phyloP scores from a whole-genome alignment of 305 asterid species.

The Caryopteris hybrid region DNA sequence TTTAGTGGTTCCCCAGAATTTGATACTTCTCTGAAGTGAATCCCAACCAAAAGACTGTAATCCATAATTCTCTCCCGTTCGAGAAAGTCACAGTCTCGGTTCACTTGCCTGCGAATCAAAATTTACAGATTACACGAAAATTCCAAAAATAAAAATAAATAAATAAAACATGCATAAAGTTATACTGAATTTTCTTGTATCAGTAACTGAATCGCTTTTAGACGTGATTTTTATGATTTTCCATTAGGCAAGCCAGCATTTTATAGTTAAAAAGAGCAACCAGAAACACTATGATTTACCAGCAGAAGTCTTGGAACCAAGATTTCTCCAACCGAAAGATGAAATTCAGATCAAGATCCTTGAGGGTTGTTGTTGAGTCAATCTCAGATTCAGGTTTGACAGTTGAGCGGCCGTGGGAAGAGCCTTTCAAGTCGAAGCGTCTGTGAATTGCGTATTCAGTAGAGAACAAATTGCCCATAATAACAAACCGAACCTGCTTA shows the following conservation, averaged over 20 bases:
- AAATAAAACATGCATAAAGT: no score
- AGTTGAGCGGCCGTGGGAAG: slow-evolving; percentile 90
- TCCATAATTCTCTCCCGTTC: slow-evolving; percentile 96
- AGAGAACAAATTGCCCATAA: slow-evolving; percentile 92
- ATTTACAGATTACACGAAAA: not conserved
- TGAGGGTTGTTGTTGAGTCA: slow-evolving; percentile 78
- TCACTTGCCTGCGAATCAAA: slow-evolving; percentile 68
- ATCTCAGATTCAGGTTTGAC: slow-evolving; percentile 67
- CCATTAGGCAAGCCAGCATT: no score
- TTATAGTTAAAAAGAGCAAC: not conserved
- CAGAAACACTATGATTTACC: slow-evolving; percentile 28
- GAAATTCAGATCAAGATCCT: slow-evolving; percentile 90
- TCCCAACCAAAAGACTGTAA: slow-evolving; percentile 87
- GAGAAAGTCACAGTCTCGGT: slow-evolving; percentile 87
- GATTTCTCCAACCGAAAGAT: slow-evolving; percentile 66
- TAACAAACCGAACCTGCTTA: slow-evolving; percentile 83
- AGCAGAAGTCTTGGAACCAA: slow-evolving; percentile 76
- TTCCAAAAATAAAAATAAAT: no score
- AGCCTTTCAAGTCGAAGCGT: slow-evolving; percentile 90
- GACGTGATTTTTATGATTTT: no score
- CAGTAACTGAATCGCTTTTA: no score
- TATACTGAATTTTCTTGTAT: no score
- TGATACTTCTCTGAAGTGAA: slow-evolving; percentile 71
- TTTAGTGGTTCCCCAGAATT: slow-evolving; percentile 51
- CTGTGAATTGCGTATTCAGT: slow-evolving; percentile 68